phyloP scores from a whole-genome alignment of 306 rosid species.

The Luffa acutangula region DNA sequence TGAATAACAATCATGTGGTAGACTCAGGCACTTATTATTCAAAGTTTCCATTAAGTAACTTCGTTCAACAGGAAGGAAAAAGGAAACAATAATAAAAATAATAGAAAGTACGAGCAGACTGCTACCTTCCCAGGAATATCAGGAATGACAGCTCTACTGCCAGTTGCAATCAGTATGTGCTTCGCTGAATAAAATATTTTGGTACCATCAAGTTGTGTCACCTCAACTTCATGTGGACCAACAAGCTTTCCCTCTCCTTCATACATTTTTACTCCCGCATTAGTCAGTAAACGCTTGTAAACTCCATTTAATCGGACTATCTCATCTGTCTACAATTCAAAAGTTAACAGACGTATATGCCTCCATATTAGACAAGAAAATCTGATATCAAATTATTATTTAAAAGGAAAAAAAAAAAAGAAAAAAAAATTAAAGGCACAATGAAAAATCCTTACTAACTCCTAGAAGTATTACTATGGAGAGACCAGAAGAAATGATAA shows the following conservation, averaged over 20 bases:
- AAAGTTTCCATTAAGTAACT: neutral
- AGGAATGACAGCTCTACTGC: slow-evolving; percentile 68
- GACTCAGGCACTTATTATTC: neutral
- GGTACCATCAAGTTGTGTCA: slow-evolving; percentile 94
- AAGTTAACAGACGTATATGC: neutral
- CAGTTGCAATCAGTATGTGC: slow-evolving; percentile 88
- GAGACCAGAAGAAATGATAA: neutral
- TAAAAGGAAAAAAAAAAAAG: neutral
- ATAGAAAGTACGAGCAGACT: slow-evolving; percentile 1
- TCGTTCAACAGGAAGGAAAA: neutral
- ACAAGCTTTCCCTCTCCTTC: slow-evolving; percentile 92
- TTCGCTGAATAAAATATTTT: slow-evolving; percentile 83
- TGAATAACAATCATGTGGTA: neutral
- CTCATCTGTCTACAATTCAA: slow-evolving; percentile 71
- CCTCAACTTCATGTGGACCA: slow-evolving; percentile 90
- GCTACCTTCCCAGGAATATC: slow-evolving; percentile 82
- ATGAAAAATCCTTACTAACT: neutral
- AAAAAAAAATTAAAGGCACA: neutral
- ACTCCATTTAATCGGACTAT: slow-evolving; percentile 77
- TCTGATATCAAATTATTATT: neutral
- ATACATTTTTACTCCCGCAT: slow-evolving; percentile 73
- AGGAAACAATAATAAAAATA: neutral
- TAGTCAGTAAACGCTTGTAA: slow-evolving; percentile 81
- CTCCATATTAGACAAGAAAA: slow-evolving; percentile 4
- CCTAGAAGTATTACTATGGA: neutral